phyloP scores from a whole-genome alignment of 1,284 basidiomycete species.

The Xanthoconium separans region DNA sequence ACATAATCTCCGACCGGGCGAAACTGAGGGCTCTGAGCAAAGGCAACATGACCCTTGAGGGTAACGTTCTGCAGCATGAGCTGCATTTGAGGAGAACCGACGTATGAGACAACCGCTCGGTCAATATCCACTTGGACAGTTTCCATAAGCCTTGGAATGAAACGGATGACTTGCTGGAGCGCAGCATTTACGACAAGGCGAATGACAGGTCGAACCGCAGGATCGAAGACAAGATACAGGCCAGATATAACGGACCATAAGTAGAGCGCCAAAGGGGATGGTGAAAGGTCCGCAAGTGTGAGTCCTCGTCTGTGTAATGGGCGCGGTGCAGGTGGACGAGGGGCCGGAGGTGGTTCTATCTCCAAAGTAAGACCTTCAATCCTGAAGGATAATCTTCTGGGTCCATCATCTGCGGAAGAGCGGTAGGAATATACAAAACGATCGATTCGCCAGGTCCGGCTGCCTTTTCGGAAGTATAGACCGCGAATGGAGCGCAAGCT shows the following conservation, averaged over 20 bases:
- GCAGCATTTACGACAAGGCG: slow-evolving; percentile 52
- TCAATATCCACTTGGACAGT: slow-evolving; percentile 66
- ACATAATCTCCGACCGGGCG: slow-evolving; percentile 26
- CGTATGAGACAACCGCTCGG: slow-evolving; percentile 48
- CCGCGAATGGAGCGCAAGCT: slow-evolving; percentile 76
- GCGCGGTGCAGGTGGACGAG: slow-evolving; percentile 14
- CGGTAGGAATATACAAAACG: slow-evolving; percentile 62
- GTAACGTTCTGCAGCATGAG: slow-evolving; percentile 50
- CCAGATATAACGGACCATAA: slow-evolving; percentile 46
- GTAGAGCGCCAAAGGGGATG: slow-evolving; percentile 52
- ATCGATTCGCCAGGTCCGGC: slow-evolving; percentile 56
- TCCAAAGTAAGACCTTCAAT: slow-evolving; percentile 61
- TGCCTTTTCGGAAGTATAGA: slow-evolving; percentile 59
- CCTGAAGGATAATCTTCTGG: slow-evolving; percentile 55
- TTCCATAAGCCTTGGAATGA: slow-evolving; percentile 63
- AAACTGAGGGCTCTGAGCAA: slow-evolving; percentile 48
- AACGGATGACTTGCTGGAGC: slow-evolving; percentile 59
- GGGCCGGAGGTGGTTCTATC: slow-evolving; percentile 36
- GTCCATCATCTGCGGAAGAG: slow-evolving; percentile 42
- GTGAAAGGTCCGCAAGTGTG: slow-evolving; percentile 51
- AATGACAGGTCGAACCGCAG: slow-evolving; percentile 57
- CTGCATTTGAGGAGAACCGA: slow-evolving; percentile 49
- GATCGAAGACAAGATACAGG: slow-evolving; percentile 52
- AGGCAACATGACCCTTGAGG: slow-evolving; percentile 52
- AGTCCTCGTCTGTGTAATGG: slow-evolving; percentile 42